phyloP scores from a whole-genome alignment of 495 filamentous ascomycete genomes.

The Cudoniella acicularis region DNA sequence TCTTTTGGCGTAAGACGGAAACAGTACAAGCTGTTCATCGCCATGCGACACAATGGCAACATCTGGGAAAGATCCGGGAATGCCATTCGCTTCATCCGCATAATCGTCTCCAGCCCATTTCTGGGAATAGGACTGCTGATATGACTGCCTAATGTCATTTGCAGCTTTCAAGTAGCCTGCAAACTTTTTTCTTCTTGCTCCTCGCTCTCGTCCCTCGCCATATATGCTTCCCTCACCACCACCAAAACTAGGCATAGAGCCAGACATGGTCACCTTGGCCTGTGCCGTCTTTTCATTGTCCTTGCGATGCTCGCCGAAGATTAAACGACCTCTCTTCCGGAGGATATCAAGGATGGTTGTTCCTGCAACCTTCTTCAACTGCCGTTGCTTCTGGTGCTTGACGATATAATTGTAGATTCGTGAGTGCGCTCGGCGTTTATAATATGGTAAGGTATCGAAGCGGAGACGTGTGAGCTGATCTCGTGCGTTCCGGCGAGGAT shows the following conservation, averaged over 20 bases:
- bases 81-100: constrained; percentile 53
- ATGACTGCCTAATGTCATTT: constrained; percentile 85
- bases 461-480: constrained; percentile 62
- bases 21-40: constrained; percentile 89
- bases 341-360: constrained; percentile 50
- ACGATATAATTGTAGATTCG: constrained; percentile 72
- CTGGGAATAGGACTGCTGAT: constrained; percentile 72
- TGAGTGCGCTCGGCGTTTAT: constrained; percentile 66
- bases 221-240: constrained; percentile 17
- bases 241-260: constrained; percentile 15
- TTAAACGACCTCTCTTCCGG: constrained; percentile 41
- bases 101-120: constrained; percentile 49
- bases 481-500: constrained; percentile 30
- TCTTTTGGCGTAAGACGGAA: constrained; percentile 77
- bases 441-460: constrained; percentile 66
- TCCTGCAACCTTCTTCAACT: constrained; percentile 36
- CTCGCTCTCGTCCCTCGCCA: constrained; percentile 48
- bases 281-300: constrained; percentile 18
- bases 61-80: constrained; percentile 78
- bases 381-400: constrained; percentile 53
- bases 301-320: constrained; percentile 22
- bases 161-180: constrained; percentile 85
- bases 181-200: constrained; percentile 71
- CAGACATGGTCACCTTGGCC: constrained; percentile 27
- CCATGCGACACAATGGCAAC: constrained; percentile 73